Evolutionary conservation across 768 basidiomycete species (phyloP).

Genomic region (Suillus ampliporus): DNA sequence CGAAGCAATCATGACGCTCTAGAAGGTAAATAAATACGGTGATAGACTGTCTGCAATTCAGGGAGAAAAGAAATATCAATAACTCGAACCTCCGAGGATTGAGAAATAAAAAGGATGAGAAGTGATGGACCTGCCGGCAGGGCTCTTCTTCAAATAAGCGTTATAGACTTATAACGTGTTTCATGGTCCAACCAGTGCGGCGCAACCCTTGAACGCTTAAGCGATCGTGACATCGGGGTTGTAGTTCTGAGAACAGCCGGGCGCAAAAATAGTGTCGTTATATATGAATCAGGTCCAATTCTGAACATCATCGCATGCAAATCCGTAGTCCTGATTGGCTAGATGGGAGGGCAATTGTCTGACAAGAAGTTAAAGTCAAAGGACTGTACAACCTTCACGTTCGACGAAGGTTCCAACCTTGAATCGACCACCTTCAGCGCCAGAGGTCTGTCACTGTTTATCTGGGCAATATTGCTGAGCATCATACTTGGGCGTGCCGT

Average conservation of each 20-base stretch:
- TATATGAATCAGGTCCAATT: not conserved
- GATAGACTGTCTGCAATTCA: conserved; percentile 4
- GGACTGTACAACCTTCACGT: too few species aligned
- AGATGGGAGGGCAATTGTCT: too few species aligned
- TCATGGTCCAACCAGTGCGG: not conserved
- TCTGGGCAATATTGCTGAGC: not conserved
- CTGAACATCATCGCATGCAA: not conserved
- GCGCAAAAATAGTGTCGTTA: not conserved
- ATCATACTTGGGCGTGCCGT: not conserved
- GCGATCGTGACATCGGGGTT: not conserved
- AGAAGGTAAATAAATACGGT: not conserved
- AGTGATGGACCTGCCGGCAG: not conserved
- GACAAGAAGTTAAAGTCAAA: too few species aligned
- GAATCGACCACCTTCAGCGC: not conserved
- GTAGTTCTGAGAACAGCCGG: not conserved
- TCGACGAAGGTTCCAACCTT: not conserved
- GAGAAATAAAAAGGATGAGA: not conserved
- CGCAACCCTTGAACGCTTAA: not conserved
- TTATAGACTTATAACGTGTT: conserved; percentile 5
- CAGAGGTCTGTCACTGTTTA: not conserved
- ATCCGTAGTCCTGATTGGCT: too few species aligned
- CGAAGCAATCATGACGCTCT: conserved; percentile 5
- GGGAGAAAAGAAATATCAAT: not conserved
- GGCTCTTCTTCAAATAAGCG: not conserved
- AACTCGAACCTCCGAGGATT: not conserved